These are phyloP conservation scores for Beauveria medogensis DNA, from an alignment of 2,329 filamentous ascomycete species.

Conservation along the genomic window DNA sequence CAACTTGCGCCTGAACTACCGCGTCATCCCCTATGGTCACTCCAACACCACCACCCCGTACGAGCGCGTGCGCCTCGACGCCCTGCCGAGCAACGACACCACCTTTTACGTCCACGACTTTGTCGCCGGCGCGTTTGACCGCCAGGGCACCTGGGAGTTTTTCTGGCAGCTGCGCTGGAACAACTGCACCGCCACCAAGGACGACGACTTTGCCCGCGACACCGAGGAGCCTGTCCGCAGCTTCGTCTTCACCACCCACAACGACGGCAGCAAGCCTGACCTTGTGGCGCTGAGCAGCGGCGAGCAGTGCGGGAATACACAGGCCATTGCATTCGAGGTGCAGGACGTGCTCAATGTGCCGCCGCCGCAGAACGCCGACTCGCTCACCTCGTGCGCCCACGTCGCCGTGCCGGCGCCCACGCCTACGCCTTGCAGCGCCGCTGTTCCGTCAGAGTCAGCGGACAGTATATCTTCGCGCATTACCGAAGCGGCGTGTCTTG, in stretches of 20 bases:
- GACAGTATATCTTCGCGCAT: not conserved
- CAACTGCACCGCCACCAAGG: not conserved
- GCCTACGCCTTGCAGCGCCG: not conserved
- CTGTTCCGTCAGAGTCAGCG: not conserved
- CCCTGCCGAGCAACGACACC: not conserved
- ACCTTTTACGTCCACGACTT: not conserved
- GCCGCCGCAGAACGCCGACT: not conserved
- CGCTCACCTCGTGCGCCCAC: not conserved
- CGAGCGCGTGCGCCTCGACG: not conserved
- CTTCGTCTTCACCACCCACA: not conserved
- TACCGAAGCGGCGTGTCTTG: not conserved
- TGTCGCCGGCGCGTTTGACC: not conserved
- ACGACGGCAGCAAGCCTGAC: not conserved
- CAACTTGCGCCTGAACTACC: not conserved
- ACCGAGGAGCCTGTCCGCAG: not conserved
- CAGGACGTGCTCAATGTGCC: not conserved
- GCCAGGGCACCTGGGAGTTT: slow-evolving; percentile 1
- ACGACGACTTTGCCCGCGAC: not conserved
- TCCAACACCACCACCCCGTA: not conserved
- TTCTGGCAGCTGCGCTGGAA: slow-evolving; percentile 6
- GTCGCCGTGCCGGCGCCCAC: not conserved
- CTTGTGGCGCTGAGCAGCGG: not conserved
- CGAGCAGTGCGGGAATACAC: not conserved
- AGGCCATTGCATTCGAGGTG: not conserved
- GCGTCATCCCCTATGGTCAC: not conserved